Evolutionary conservation across 1,139 yeast genomes (phyloP).

Genomic region (Komagataea norvegica): DNA sequence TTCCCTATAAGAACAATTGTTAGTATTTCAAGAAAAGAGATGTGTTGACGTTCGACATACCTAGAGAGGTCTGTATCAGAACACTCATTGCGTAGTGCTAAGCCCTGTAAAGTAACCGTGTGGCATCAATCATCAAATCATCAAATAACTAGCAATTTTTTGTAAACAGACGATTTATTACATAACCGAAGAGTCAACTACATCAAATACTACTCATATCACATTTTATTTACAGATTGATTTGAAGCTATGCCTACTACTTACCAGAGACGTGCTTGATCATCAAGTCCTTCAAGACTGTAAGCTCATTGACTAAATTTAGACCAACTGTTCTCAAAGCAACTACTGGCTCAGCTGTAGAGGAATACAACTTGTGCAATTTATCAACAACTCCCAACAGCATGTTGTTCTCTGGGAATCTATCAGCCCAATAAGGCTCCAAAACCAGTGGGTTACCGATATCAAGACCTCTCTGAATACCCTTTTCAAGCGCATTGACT

Average conservation of each 20-base stretch:
- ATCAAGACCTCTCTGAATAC: constrained; percentile 76
- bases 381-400: constrained; percentile 88
- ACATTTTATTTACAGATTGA: constrained; percentile 1
- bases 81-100: constrained; percentile 52
- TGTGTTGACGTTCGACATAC: constrained; percentile 26
- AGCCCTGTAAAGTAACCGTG: no score
- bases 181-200: no score
- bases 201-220: not conserved
- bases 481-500: constrained; percentile 63
- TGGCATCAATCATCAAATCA: no score
- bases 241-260: constrained; percentile 3
- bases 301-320: constrained; percentile 57
- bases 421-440: constrained; percentile 78
- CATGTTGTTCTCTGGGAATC: constrained; percentile 76
- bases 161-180: no score
- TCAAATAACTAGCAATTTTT: no score
- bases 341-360: constrained; percentile 71
- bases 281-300: constrained; percentile 55
- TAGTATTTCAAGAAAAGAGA: not conserved
- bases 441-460: constrained; percentile 79
- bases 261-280: constrained; percentile 44
- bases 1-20: constrained; percentile 31
- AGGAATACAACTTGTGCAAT: constrained; percentile 79
- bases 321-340: constrained; percentile 73
- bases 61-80: constrained; percentile 50